phyloP scores from a whole-genome alignment of 441 rosid species.

The Monsonia emarginata region DNA sequence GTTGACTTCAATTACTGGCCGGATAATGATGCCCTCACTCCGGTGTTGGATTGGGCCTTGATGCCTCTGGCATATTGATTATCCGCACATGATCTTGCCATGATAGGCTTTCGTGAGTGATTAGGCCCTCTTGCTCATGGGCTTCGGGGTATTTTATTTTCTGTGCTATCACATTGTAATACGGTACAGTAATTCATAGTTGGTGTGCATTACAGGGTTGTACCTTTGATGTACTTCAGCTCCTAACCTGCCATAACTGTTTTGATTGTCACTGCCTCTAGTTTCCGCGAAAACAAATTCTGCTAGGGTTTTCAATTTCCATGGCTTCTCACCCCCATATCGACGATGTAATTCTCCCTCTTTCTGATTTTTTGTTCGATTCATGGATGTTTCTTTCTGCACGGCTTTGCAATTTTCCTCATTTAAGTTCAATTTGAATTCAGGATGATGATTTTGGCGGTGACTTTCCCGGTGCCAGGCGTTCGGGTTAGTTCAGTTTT shows the following conservation, averaged over 20 bases:
- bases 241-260: background rate
- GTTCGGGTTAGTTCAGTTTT: conserved; percentile 39
- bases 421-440: background rate
- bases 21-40: no score
- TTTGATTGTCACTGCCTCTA: no score
- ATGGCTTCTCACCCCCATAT: conserved; percentile 54
- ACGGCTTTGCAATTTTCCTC: conserved; percentile 2
- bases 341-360: conserved; percentile 37
- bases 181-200: no score
- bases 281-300: conserved; percentile 14
- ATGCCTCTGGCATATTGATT: no score
- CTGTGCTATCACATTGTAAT: no score
- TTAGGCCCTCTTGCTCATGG: no score
- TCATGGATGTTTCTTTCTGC: background rate
- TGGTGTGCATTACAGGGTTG: no score
- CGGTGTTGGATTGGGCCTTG: no score
- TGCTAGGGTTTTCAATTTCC: conserved; percentile 28
- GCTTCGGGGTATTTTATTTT: no score
- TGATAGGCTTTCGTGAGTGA: no score
- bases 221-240: background rate
- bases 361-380: background rate
- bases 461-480: conserved; percentile 44
- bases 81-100: no score
- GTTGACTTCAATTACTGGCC: no score
- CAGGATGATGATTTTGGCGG: conserved; percentile 90